A percentile compares a stretch with the other conserved stretches of the same genome.
Conservation (phyloP, 2,329 filamentous ascomycete species). For the Juglanconis juglandina region DNA sequence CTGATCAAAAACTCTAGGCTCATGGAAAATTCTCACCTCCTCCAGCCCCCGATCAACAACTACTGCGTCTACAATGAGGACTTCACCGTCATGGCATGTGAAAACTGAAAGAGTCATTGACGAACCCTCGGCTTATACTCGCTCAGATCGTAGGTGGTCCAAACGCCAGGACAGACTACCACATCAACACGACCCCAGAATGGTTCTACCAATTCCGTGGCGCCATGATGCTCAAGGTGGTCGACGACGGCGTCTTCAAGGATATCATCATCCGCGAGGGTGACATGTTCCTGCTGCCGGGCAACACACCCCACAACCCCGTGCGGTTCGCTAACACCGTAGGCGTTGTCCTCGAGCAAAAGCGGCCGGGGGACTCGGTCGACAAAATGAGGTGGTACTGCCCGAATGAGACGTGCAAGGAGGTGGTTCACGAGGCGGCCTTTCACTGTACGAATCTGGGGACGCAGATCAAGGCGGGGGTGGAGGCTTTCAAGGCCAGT, state of each 20-base stretch:
- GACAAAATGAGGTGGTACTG: conserved; percentile 94
- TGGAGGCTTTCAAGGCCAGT: conserved; percentile 71
- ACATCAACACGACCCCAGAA: conserved; percentile 93
- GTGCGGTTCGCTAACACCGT: conserved; percentile 91
- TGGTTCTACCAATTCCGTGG: conserved; percentile 98
- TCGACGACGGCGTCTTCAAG: conserved; percentile 69
- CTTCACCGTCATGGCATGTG: conserved; percentile 74
- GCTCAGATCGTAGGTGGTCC: conserved; percentile 84
- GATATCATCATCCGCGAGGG: conserved; percentile 90
- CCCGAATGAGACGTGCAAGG: conserved; percentile 50
- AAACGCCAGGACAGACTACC: conserved; percentile 94
- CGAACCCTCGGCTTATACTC: too few relatives aligned
- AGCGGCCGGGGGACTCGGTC: conserved; percentile 63
- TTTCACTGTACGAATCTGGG: conserved; percentile 91
- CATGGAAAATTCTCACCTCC: conserved; percentile 82
- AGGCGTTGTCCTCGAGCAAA: conserved; percentile 89
- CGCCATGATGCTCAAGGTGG: conserved; percentile 88
- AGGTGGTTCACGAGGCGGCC: conserved; percentile 76
- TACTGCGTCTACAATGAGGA: conserved; percentile 90
- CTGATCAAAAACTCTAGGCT: conserved; percentile 52
- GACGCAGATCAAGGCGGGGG: conserved; percentile 89
- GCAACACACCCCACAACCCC: conserved; percentile 95
- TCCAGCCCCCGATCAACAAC: conserved; percentile 94
- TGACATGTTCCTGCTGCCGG: conserved; percentile 87
- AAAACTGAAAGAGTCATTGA: neutral